Evolutionary conservation across 306 rosid genomes (phyloP), one percentile per base, ranked within the genome.

Genomic region (Myrica gale): DNA sequence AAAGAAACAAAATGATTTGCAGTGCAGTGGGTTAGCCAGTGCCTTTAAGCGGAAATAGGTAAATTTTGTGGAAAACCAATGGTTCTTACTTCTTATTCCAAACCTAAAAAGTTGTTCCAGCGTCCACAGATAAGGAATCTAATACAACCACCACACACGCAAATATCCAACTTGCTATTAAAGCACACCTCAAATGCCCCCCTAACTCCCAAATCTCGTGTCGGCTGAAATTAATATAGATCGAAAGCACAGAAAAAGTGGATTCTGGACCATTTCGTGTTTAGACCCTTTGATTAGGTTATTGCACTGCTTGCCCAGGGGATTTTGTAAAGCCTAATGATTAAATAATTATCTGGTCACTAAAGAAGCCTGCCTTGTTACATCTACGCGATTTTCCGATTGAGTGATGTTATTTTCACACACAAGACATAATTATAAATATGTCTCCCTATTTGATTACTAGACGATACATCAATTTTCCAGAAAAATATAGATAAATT

Each of bases 111-210:
- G 69, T 63, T 39, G 7, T 61, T 7, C 47, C 21, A 15, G 61
- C 17, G 8, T 15, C 9, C 16, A 45, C 3, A 48, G 39, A 21
- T 8, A 58, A 57, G 69, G 79, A 63, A 85, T 76, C 72, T 43
- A 16, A 42, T n/a, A 39, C 48, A 61, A 75, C 76, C 72, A 72
- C 63, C 61, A 16, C 70, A 16, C 70, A 81, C 52, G 74, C 79
- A 71, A 85, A 42, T 66, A 56, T 32, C 74, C 48, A 53, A 47
- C 50, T 66, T 1, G 70, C 16, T 9, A 74, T 53, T 32, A 82
- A 74, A 47, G 83, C 41, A 15, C 52, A 65, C 71, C 82, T 20
- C 39, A 51, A 52, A 60, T 9, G 63, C 61, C 74, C 17, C 74
- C 76, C 23, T 46, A 55, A 73, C 16, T 13, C 7, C 70, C 63